Evolutionary conservation across 176 grass and related monocot genomes (phyloP).

Genomic region (Aegilops bicornis): DNA sequence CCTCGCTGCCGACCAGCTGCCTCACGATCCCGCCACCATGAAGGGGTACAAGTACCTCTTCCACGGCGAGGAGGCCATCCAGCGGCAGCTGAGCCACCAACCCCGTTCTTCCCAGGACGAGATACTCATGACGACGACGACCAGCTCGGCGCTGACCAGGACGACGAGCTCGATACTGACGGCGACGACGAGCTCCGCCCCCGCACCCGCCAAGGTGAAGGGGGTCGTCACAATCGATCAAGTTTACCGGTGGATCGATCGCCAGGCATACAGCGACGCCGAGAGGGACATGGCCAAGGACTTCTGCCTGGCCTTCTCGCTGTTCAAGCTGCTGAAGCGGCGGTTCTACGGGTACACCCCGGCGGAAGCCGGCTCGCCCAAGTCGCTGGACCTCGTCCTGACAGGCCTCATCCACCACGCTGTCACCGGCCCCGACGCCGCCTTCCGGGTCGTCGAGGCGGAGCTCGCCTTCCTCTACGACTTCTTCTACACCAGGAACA

Average conservation of each 20-base stretch:
- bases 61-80: slow-evolving; percentile 45
- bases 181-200: background rate
- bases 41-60: slow-evolving; percentile 49
- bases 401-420: slow-evolving; percentile 30
- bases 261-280: slow-evolving; percentile 11
- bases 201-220: background rate
- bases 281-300: slow-evolving; percentile 49
- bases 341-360: slow-evolving; percentile 40
- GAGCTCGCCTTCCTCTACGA: slow-evolving; percentile 59
- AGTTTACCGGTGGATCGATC: slow-evolving; percentile 39
- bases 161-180: background rate
- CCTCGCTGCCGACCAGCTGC: background rate
- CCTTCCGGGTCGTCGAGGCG: slow-evolving; percentile 37
- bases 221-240: slow-evolving; percentile 44
- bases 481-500: slow-evolving; percentile 52
- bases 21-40: slow-evolving; percentile 25
- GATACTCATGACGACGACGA: background rate
- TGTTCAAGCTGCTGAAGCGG: slow-evolving; percentile 55
- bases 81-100: background rate
- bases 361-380: slow-evolving; percentile 32
- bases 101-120: background rate
- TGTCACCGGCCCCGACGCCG: slow-evolving; percentile 24
- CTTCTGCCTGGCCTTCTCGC: slow-evolving; percentile 52
- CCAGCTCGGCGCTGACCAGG: background rate
- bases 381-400: slow-evolving; percentile 29